phyloP scores from a whole-genome alignment of 192 early-diverging fungal genomes.

The Spizellomyces sp. region DNA sequence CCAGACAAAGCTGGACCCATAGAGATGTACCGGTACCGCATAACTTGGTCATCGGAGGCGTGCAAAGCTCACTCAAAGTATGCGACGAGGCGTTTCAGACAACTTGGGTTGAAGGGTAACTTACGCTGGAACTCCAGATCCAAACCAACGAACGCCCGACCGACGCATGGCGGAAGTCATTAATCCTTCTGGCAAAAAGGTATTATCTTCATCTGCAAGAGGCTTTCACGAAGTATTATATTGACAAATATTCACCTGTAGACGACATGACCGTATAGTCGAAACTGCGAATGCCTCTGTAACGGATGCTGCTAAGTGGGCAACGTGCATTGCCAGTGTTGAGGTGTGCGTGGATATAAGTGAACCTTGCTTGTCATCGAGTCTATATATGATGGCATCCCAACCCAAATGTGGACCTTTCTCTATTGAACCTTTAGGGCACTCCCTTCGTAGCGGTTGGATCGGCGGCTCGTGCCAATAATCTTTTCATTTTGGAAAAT shows the following conservation, averaged over 20 bases:
- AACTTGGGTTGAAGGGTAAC: too few species aligned
- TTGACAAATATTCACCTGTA: neutral
- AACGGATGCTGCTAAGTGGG: slow-evolving; percentile 13
- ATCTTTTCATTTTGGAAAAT: slow-evolving; percentile 48
- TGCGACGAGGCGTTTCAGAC: too few species aligned
- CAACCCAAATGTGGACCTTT: too few species aligned
- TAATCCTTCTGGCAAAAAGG: neutral
- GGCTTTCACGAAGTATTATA: neutral
- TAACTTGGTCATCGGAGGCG: neutral
- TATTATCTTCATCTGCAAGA: neutral
- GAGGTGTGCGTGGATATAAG: slow-evolving; percentile 6
- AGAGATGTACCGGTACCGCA: neutral
- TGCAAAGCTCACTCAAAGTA: neutral
- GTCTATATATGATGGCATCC: too few species aligned
- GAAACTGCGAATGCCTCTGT: neutral
- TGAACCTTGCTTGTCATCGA: neutral
- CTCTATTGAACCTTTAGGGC: slow-evolving; percentile 20
- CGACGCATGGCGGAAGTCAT: neutral
- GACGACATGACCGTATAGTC: neutral
- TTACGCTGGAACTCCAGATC: neutral
- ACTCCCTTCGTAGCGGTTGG: slow-evolving; percentile 44
- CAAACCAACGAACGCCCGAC: neutral
- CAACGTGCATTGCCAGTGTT: slow-evolving; percentile 20
- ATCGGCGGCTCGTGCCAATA: slow-evolving; percentile 40
- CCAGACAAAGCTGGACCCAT: neutral